Base-by-base conservation (phyloP, 352 stramenopile species). In the Phytophthora cactorum region DNA sequence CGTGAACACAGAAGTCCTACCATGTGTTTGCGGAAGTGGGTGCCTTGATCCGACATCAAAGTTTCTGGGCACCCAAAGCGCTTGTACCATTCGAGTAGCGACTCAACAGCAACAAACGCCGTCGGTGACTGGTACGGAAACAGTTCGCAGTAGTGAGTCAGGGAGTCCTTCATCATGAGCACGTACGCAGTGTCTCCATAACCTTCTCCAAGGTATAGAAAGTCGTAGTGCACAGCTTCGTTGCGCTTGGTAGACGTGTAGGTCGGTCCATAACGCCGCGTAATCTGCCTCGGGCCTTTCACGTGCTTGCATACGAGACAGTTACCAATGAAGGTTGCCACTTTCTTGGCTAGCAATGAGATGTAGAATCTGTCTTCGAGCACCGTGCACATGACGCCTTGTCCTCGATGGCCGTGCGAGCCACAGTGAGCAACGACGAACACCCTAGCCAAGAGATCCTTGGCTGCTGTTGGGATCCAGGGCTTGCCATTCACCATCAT, bases 281-380 rank as follows among this genome's bases (percentile, higher is more conserved):
- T 14, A 17, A 56, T 56, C 15, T 31, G 32, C 15, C 10, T 32
- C 0, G 14, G 5, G 4, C 50, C 50, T 39, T 31, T 56, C 1
- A 56, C 50, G n/a, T 56, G 50, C 32, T 56, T 56, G 50, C 50
- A 56, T 1, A 56, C 12, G 4, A 56, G 31, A 15, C 50, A 56
- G 15, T 53, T 36, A 10, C 27, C 46, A 4, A 53, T 22, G 5
- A 38, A 53, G 3, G 2, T 27, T 15, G 28, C 6, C 29, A 22
- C n/a, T 11, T 49, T 49, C 43, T 49, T 49, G 2, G 43, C 7
- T 15, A 49, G 3, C 43, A 49, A 49, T 4, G 43, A 8, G 6
- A 49, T 28, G 6, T 49, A 11, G 15, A 29, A 49, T 28, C n/a
- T 27, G n/a, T 28, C 17, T 12, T 28, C n/a, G 4, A 25, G n/a